Conservation (phyloP, 2,329 filamentous ascomycete genomes). For the Botryotinia globosa region DNA sequence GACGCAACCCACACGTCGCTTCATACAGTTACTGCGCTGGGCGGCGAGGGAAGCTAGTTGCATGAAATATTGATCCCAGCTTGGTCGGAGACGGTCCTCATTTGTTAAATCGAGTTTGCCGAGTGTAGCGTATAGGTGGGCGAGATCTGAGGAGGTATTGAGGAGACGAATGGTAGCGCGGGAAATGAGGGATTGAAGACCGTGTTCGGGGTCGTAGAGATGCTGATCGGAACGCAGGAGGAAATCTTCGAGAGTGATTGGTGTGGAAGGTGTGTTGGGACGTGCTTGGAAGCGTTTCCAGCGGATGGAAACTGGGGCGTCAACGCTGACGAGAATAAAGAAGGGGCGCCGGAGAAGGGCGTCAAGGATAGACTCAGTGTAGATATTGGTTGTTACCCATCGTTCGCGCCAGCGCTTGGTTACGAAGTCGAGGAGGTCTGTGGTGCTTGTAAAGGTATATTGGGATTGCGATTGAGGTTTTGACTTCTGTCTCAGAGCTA, state of each 20-base stretch:
- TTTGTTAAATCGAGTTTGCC: slow-evolving; percentile 73
- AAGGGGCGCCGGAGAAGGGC: slow-evolving; percentile 77
- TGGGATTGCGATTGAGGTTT: slow-evolving; percentile 11
- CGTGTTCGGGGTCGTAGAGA: slow-evolving; percentile 64
- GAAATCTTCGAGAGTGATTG: slow-evolving; percentile 52
- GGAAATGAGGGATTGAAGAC: slow-evolving; percentile 73
- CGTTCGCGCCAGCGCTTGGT: slow-evolving; percentile 78
- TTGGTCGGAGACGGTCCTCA: slow-evolving; percentile 75
- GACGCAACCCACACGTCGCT: slow-evolving; percentile 90
- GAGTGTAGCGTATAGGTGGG: slow-evolving; percentile 70
- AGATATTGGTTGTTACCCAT: slow-evolving; percentile 84
- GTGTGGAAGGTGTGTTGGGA: slow-evolving; percentile 31
- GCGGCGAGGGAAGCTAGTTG: slow-evolving; percentile 87
- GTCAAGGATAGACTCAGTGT: slow-evolving; percentile 70
- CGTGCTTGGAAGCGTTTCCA: slow-evolving; percentile 73
- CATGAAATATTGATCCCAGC: slow-evolving; percentile 99
- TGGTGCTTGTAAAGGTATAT: slow-evolving; percentile 57
- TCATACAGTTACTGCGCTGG: slow-evolving; percentile 95
- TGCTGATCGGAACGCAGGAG: slow-evolving; percentile 64
- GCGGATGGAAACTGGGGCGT: slow-evolving; percentile 80
- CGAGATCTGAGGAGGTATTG: slow-evolving; percentile 73
- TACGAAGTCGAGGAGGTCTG: slow-evolving; percentile 76
- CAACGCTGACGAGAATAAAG: slow-evolving; percentile 88
- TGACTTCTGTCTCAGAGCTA: slow-evolving; percentile 17
- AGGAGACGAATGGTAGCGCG: slow-evolving; percentile 81